These are phyloP conservation scores for Eudorina sp. DNA, from an alignment of 139 green algal genomes.

Conservation along the genomic window DNA sequence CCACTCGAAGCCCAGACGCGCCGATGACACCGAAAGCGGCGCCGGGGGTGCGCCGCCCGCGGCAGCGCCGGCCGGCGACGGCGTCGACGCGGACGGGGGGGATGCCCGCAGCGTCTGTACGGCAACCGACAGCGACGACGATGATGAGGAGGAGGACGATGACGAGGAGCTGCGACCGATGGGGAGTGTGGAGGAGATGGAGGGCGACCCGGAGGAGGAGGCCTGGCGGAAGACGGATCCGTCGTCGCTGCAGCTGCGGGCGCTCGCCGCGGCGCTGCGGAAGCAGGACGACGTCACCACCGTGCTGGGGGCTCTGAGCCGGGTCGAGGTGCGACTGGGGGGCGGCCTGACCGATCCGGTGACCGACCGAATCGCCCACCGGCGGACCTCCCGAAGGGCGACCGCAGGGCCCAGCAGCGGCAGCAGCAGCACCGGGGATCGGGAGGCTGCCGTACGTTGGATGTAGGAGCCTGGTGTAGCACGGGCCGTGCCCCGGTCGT, in stretches of 20 bases:
- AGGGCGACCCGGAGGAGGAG: slow-evolving; percentile 45
- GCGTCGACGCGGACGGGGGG: slow-evolving; percentile 34
- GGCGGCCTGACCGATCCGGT: no score
- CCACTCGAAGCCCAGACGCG: no score
- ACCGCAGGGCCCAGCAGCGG: no score
- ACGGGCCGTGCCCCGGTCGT: no score
- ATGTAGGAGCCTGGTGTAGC: no score
- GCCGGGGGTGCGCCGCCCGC: background rate
- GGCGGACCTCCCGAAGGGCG: no score
- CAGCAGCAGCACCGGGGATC: no score
- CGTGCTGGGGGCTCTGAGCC: slow-evolving; percentile 68
- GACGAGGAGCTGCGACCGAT: slow-evolving; percentile 51
- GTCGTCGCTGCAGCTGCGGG: slow-evolving; percentile 56
- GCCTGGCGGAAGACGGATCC: slow-evolving; percentile 38
- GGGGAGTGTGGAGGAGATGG: slow-evolving; percentile 48
- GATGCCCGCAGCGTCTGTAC: background rate
- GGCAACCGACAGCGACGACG: slow-evolving; percentile 39
- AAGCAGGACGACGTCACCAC: slow-evolving; percentile 75
- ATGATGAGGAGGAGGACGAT: slow-evolving; percentile 34
- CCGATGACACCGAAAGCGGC: no score
- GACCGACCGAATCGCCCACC: no score
- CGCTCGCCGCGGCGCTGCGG: slow-evolving; percentile 64
- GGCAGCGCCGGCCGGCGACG: slow-evolving; percentile 6
- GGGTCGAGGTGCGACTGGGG: slow-evolving; percentile 41
- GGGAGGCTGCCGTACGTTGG: no score